Base-by-base conservation (phyloP, 192 early-diverging fungal genomes). In the Backusella luteola region DNA sequence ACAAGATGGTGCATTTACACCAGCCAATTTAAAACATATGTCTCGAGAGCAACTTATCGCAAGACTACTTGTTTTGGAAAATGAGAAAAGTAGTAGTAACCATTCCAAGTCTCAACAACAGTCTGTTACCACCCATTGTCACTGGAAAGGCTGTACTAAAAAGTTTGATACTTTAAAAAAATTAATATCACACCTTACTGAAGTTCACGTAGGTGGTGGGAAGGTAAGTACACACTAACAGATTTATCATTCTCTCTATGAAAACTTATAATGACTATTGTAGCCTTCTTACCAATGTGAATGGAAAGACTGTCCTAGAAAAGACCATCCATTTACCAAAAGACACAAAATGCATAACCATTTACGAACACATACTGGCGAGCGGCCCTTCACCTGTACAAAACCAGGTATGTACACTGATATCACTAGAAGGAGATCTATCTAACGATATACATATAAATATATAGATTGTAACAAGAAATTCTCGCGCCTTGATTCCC, bases 401-500 rank as follows among this genome's bases (percentile, higher is more conserved):
- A 83, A 88, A 6, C 81, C 84, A 4, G 81, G 78, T 49, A 49
- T 49, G 17, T 80, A 71, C 36, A 36, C 5, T 6, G 36, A 77
- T 23, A 71, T 19, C 29, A 72, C 12, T 26, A 29, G 26, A 14
- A 63, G 0, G 23, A 9, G 26, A 59, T 59, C 2, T 12, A 59
- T 59, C 23, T 59, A 59, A 21, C 42, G 3, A 26, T 12, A 26
- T 59, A 59, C 26, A 0, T n/a, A n/a, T n/a, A n/a, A n/a, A n/a
- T 56, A 23, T 23, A 71, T 49, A 80, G 91, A 87, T 46, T 94
- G 93, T 71, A 86, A 79, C 35, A 93, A 93, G 76, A 86, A 80
- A 52, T 94, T 94, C 84, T 90, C 91, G n/a, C 88, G 92, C 21
- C 90, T 90, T 32, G 93, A 93, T 74, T 91, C 90, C 8, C 80